Base-by-base conservation (phyloP, 2,329 filamentous ascomycete species). In the Rutstroemia sp. region DNA sequence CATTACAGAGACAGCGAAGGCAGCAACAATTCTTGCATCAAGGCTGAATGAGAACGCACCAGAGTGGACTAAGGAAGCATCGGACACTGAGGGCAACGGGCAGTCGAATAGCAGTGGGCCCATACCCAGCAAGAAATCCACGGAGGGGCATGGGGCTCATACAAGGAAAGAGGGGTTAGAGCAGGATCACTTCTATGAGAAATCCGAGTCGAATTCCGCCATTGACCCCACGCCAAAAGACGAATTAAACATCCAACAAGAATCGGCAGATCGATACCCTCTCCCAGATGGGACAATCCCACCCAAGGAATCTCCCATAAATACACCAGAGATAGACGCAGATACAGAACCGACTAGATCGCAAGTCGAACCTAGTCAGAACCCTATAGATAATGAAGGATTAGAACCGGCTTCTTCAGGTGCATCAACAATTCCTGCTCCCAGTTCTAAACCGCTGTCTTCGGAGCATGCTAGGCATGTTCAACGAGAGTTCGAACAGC, bases 1-100 rank as follows among this genome's bases (percentile, higher is more conserved):
- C 55, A 70, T 86, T 50, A 82, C 82, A 1, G 72, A 84, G 51
- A 85, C 82, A 17, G 76, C 78, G 39, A 76, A 79, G 63, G 83
- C 84, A 44, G 83, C 82, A 19, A 76, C 80, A 38, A 78, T 79
- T 51, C 73, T 87, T 51, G 78, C 78, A 14, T 76, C 77, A 60
- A 75, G 81, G 51, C 76, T 86, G 65, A 78, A 80, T 62, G 82
- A 83, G 63, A 61, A 51, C 55, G 56, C 62, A 39, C 66, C 64
- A n/a, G 48, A 60, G 57, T 69, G 66, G 65, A 58, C 64, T 10
- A 58, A 61, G 19, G 64, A 68, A 37, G 58, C 53, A 27, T 46
- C 25, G 19, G 60, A 57, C 6, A 53, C 50, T 37, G 47, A 47
- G 25, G 21, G 37, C 17, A 57, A 61, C 30, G 48, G 58, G 17